Evolutionary conservation across 306 rosid genomes (phyloP), one percentile per base, ranked within the genome.

Genomic region (Acacia confusa): DNA sequence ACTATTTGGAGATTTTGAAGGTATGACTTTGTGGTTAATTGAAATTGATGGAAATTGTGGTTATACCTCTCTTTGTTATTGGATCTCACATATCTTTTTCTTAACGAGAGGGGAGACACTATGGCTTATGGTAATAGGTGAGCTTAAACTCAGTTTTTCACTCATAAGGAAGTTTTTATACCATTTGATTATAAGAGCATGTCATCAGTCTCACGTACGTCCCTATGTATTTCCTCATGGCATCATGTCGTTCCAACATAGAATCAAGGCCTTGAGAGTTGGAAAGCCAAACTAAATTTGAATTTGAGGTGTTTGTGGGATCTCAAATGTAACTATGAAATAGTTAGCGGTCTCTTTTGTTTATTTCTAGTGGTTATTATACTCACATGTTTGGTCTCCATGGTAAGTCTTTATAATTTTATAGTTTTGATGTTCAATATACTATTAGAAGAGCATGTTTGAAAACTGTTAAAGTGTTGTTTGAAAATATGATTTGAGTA

Each of bases 251-350:
- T 44, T 44, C 1, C 48, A 11, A 44, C 3, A 44, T 2, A 44
- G 15, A 44, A 12, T 44, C 48, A 44, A 11, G 3, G 4, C 13
- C 3, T 44, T 44, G 10, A 41, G 57, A 24, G 41, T 52, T 61
- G 41, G 41, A 64, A 64, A 77, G 30, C 50, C 76, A 70, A 70
- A 68, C 76, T 40, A 81, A 64, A 53, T 81, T 74, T 25, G 34
- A 73, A 47, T 36, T 36, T 41, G 52, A 41, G 58, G 13, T 55
- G 67, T 25, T 74, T 63, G 12, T 11, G 16, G 0, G 44, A 19
- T 58, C 40, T 41, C 14, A 19, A 69, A 57, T 19, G 3, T 30
- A 43, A 50, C 32, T 1, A 60, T 30, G 20, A 50, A 72, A 48
- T 47, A 27, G 55, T 41, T 19, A 40, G 14, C 14, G 3, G 34